Percentiles rank a stretch among this genome's conserved stretches.
phyloP scores from a whole-genome alignment of 768 basidiomycete genomes.

The Piloderma croceum region DNA sequence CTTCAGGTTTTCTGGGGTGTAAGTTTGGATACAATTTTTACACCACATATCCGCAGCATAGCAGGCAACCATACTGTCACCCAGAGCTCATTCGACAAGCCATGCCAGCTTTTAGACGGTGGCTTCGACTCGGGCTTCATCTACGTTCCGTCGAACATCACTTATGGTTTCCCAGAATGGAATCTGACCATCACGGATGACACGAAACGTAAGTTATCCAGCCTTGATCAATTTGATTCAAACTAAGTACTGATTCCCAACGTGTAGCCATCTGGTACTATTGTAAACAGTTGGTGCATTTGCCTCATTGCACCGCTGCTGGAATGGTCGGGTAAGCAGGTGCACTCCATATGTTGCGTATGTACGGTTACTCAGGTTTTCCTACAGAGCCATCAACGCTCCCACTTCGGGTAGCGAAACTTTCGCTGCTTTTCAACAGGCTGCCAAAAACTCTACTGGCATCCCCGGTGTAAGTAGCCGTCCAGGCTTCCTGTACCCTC shows the following conservation, averaged over 20 bases:
- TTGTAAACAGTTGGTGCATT: conserved; percentile 43
- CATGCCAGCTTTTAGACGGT: conserved; percentile 38
- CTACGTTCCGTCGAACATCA: conserved; percentile 26
- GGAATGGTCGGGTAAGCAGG: conserved; percentile 31
- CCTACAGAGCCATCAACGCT: conserved; percentile 43
- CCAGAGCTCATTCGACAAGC: conserved; percentile 41
- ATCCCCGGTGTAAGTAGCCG: conserved; percentile 32
- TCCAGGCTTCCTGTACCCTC: too few relatives aligned
- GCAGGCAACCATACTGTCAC: conserved; percentile 53
- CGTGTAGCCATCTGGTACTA: conserved; percentile 49
- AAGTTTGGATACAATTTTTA: conserved; percentile 13
- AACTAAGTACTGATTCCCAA: conserved; percentile 1
- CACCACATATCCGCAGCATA: conserved; percentile 14
- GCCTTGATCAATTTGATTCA: neutral
- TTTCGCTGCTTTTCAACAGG: conserved; percentile 30
- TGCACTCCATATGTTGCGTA: neutral
- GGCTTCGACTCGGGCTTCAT: conserved; percentile 57
- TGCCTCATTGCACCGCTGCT: conserved; percentile 37
- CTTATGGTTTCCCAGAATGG: conserved; percentile 33
- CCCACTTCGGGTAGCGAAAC: conserved; percentile 38
- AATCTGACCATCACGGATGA: conserved; percentile 48
- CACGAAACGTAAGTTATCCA: conserved; percentile 32
- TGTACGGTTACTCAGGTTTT: neutral
- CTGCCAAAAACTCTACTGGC: conserved; percentile 26
- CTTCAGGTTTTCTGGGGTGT: conserved; percentile 46